Base-by-base conservation (phyloP, 495 filamentous ascomycete species). In the Lasiosphaeris hirsuta region DNA sequence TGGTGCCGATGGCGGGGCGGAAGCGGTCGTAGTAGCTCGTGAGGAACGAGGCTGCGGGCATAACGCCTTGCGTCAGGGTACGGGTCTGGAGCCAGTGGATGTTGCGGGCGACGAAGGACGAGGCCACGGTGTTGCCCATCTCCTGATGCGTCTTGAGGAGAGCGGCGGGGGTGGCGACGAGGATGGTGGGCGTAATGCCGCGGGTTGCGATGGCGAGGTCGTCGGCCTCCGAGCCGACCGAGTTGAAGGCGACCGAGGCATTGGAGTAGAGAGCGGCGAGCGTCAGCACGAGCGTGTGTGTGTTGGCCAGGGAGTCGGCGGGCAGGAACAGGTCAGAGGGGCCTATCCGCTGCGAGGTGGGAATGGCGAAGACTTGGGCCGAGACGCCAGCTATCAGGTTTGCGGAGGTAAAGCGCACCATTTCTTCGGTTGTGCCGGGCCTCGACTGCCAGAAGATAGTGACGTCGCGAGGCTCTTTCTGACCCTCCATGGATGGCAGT, bases 161-260 rank as follows among this genome's bases (percentile, higher is more conserved):
- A 1, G 90, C 89, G 23, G 82, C 76, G 1, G 94, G 85, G 0
- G 89, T 90, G 2, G 88, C 85, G 40, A 96, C 82, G 42, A 97
- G 78, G 56, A 97, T 78, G 11, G 91, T 97, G 9, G 94, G 95
- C 8, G 86, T 81, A 19, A 96, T 79, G 23, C 82, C 81, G 48
- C 82, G 77, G 10, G 89, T 87, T 10, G 90, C 90, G 33, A 89
- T 65, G 37, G 78, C 76, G 34, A 96, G 79, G 68, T 94, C 84
- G 2, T 86, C 80, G 34, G 80, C 80, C 19, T 80, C 76, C 7
- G 88, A 84, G 35, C 90, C 88, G 17, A 94, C 90, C 2, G 91
- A 91, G 66, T 90, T 97, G 59, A 99, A 81, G 23, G 92, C 94
- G 15, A 97, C 77, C 0, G 91, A 91, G 37, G 90, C 81, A 64